phyloP scores from a whole-genome alignment of 257 asterid genomes.

The Hygrophila difformis region DNA sequence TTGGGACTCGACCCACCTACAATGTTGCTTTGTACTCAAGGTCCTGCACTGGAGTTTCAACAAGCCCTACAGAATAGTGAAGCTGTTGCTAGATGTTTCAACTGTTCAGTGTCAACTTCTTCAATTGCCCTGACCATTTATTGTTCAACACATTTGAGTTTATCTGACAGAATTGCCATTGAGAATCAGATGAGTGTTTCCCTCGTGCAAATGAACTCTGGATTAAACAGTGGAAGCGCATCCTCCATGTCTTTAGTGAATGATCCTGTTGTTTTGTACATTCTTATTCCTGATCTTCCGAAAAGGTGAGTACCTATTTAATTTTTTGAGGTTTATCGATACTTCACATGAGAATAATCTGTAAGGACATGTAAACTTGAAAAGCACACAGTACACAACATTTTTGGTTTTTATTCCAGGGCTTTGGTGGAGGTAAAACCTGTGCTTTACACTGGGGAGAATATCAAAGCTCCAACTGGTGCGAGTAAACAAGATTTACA shows the following conservation, averaged over 20 bases:
- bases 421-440: constrained; percentile 93
- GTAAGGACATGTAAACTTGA: neutral
- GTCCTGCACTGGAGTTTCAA: constrained; percentile 60
- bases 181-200: constrained; percentile 42
- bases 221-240: constrained; percentile 29
- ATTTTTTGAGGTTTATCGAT: too few species aligned
- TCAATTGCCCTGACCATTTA: constrained; percentile 55
- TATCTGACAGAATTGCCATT: constrained; percentile 46
- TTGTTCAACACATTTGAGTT: constrained; percentile 52
- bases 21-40: constrained; percentile 62
- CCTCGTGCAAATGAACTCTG: constrained; percentile 49
- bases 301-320: constrained; percentile 55
- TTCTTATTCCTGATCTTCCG: constrained; percentile 96
- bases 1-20: constrained; percentile 93
- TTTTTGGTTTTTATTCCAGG: constrained; percentile 30
- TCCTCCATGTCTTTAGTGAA: constrained; percentile 23
- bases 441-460: constrained; percentile 49
- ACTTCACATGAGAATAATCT: too few species aligned
- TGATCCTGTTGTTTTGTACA: constrained; percentile 50
- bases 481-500: constrained; percentile 24
- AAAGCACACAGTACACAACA: neutral
- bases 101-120: constrained; percentile 59
- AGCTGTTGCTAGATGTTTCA: constrained; percentile 72
- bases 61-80: constrained; percentile 68
- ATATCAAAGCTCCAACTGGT: constrained; percentile 24